Evolutionary conservation across 805 yeast genomes (phyloP).

Genomic region (Pichia cabralensis): DNA sequence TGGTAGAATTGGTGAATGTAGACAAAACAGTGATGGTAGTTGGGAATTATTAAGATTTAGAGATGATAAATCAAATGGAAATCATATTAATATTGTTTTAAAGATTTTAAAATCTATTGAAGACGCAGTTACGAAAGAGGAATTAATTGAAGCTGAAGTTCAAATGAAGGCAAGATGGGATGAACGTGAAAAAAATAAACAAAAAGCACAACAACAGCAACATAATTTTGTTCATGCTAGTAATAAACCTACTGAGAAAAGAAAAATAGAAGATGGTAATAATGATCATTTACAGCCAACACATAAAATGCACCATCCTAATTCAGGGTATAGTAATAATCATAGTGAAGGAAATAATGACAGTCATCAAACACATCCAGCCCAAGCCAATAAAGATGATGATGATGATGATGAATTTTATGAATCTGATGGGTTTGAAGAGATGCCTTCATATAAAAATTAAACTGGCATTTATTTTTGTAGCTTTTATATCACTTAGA

Average conservation of each 20-base stretch:
- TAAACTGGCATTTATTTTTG: too few relatives aligned
- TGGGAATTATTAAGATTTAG: conserved; percentile 88
- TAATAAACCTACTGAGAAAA: conserved; percentile 3
- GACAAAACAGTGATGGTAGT: conserved; percentile 50
- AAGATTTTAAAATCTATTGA: conserved; percentile 77
- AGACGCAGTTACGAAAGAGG: conserved; percentile 78
- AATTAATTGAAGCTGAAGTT: conserved; percentile 48
- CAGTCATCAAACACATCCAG: background rate
- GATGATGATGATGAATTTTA: conserved; percentile 16
- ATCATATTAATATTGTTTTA: conserved; percentile 70
- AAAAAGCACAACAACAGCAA: conserved; percentile 15
- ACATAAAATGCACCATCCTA: too few relatives aligned
- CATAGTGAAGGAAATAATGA: background rate
- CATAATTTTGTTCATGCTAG: background rate
- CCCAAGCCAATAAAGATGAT: background rate
- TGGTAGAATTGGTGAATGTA: conserved; percentile 81
- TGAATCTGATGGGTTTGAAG: conserved; percentile 30
- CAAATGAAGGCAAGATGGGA: conserved; percentile 55
- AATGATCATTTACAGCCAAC: too few relatives aligned
- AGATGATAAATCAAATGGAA: conserved; percentile 86
- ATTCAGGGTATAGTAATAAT: too few relatives aligned
- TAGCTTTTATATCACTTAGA: too few relatives aligned
- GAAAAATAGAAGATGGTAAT: conserved; percentile 1
- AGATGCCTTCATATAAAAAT: too few relatives aligned
- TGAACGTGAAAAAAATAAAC: conserved; percentile 34